phyloP scores from a whole-genome alignment of 2,329 filamentous ascomycete genomes.

The Colletotrichum horii region DNA sequence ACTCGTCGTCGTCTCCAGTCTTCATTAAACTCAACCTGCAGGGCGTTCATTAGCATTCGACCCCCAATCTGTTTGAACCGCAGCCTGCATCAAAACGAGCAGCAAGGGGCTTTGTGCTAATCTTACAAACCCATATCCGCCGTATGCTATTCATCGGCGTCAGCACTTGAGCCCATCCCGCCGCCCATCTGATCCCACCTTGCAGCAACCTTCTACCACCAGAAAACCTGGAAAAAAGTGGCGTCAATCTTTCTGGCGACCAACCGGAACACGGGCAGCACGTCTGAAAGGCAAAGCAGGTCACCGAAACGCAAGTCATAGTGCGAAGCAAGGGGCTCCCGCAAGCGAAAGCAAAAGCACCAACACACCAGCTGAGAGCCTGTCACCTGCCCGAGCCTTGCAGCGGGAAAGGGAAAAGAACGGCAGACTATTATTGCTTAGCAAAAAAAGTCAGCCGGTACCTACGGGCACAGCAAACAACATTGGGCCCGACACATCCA shows the following conservation, averaged over 20 bases:
- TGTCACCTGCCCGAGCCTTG: background rate
- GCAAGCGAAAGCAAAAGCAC: background rate
- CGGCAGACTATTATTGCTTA: background rate
- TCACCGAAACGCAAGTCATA: background rate
- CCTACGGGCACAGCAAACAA: background rate
- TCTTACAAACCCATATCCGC: background rate
- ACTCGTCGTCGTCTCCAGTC: background rate
- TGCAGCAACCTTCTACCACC: background rate
- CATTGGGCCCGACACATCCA: background rate
- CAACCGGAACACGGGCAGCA: slow-evolving; percentile 5
- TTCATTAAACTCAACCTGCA: slow-evolving; percentile 20
- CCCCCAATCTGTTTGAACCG: slow-evolving; percentile 12
- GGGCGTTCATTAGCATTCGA: background rate
- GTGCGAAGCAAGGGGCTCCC: slow-evolving; percentile 11
- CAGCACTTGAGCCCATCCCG: background rate
- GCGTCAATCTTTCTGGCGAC: background rate
- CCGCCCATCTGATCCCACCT: background rate
- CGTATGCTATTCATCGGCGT: background rate
- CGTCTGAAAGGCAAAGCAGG: slow-evolving; percentile 7
- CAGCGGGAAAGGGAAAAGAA: background rate
- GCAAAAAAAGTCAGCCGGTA: background rate
- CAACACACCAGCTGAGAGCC: background rate
- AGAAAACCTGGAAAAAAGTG: slow-evolving; percentile 13
- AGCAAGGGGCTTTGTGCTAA: slow-evolving; percentile 5
- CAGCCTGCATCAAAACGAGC: background rate